A percentile compares a stretch with the other conserved stretches of the same genome.
Evolutionary conservation across 768 basidiomycete genomes (phyloP).

Genomic region (Psilocybe cubensis): DNA sequence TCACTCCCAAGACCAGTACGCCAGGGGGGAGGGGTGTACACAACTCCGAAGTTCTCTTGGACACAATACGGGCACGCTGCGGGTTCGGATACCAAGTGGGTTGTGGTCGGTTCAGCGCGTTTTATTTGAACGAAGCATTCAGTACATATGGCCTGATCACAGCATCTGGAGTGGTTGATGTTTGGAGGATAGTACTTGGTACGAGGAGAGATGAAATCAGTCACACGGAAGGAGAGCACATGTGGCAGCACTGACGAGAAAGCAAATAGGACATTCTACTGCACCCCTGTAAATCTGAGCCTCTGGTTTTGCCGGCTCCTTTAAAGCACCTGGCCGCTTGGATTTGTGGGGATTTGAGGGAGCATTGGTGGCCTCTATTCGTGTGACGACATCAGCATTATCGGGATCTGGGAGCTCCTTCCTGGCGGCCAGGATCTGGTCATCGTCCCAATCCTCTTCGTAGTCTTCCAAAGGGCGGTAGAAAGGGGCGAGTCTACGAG

Average conservation of each 20-base stretch:
- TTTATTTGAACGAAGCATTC: conserved; percentile 99
- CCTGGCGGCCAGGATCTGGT: conserved; percentile 81
- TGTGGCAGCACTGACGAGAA: conserved; percentile 70
- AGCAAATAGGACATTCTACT: conserved; percentile 97
- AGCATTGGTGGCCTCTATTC: conserved; percentile 44
- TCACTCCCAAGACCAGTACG: conserved; percentile 79
- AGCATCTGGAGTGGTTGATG: conserved; percentile 97
- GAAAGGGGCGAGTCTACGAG: conserved; percentile 91
- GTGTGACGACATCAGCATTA: conserved; percentile 45
- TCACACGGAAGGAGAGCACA: conserved; percentile 19
- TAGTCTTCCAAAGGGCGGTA: conserved; percentile 96
- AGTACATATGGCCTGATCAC: conserved; percentile 97
- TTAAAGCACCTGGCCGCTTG: conserved; percentile 60
- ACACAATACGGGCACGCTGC: conserved; percentile 98
- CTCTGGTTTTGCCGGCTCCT: conserved; percentile 75
- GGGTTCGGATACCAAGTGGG: conserved; percentile 94
- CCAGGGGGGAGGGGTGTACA: conserved; percentile 85
- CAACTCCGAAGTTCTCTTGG: conserved; percentile 94
- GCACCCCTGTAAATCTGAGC: conserved; percentile 84
- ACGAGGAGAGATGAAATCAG: conserved; percentile 31
- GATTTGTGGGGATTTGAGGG: conserved; percentile 38
- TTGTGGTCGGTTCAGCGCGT: conserved; percentile 91
- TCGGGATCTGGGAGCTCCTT: conserved; percentile 67
- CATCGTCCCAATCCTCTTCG: conserved; percentile 86
- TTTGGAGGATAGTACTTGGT: conserved; percentile 94